Conservation (phyloP, 2,329 filamentous ascomycete species). For the Atkinsonella texensis region DNA sequence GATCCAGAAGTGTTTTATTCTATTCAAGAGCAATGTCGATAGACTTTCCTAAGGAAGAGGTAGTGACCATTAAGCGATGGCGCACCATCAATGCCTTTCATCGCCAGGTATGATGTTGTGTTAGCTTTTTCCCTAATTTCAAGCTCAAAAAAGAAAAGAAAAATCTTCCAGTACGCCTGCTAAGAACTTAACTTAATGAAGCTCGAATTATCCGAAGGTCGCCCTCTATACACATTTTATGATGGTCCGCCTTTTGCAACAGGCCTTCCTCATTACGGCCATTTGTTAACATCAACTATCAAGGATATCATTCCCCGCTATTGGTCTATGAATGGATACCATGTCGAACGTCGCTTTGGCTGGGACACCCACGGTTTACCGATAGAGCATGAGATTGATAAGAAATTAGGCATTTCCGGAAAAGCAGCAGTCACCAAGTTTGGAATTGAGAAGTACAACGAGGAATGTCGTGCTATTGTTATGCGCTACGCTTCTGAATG, state of each 20-base stretch:
- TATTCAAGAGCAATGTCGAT: conserved; percentile 53
- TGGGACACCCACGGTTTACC: conserved; percentile 93
- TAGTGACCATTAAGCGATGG: conserved; percentile 75
- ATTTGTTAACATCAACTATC: conserved; percentile 83
- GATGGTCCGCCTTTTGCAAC: conserved; percentile 75
- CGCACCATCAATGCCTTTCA: conserved; percentile 86
- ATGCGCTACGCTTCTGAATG: conserved; percentile 85
- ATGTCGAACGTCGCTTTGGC: conserved; percentile 85
- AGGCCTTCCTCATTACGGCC: conserved; percentile 53
- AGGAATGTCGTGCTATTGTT: conserved; percentile 82
- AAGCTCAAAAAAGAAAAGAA: neutral
- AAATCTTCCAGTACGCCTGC: neutral
- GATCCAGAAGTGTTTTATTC: neutral
- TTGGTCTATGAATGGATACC: conserved; percentile 93
- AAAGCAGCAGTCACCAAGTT: conserved; percentile 78
- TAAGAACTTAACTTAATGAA: conserved; percentile 14
- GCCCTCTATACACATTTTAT: conserved; percentile 87
- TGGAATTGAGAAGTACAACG: conserved; percentile 82
- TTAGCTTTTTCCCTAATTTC: neutral
- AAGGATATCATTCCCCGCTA: conserved; percentile 96
- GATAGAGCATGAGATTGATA: conserved; percentile 96
- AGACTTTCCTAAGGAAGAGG: conserved; percentile 86
- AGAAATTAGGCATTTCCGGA: conserved; percentile 81
- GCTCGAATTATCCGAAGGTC: conserved; percentile 69
- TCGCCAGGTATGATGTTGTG: conserved; percentile 47